Conservation (phyloP, 345 rosid genomes). For the Nephelium lappaceum region DNA sequence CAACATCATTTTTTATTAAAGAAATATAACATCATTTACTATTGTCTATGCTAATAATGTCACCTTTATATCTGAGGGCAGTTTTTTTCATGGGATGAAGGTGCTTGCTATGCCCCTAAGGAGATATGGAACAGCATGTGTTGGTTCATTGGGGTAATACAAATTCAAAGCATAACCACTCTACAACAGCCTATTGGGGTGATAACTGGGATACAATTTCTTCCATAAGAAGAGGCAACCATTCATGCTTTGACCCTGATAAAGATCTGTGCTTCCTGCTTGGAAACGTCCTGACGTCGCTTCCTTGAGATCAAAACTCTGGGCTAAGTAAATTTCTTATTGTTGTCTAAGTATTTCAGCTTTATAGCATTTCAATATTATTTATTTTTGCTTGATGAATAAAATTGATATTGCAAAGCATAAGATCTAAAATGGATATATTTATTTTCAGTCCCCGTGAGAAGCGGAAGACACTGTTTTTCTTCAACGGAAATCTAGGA, state of each 20-base stretch:
- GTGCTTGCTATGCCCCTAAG: conserved; percentile 99
- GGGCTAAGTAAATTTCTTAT: conserved; percentile 56
- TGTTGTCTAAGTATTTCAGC: conserved; percentile 1
- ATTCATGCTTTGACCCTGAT: conserved; percentile 93
- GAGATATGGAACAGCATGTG: conserved; percentile 99
- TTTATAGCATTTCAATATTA: not conserved
- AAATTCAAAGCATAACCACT: conserved; percentile 85
- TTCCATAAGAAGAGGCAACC: conserved; percentile 74
- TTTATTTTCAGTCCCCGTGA: conserved; percentile 66
- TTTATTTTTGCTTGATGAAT: conserved; percentile 2
- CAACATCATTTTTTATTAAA: not conserved
- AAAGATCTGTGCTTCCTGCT: conserved; percentile 98
- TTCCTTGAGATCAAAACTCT: conserved; percentile 58
- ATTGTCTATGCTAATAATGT: conserved; percentile 34
- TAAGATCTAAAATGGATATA: conserved; percentile 6
- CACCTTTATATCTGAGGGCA: conserved; percentile 52
- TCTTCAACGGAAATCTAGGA: conserved; percentile 97
- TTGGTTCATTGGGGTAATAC: conserved; percentile 99
- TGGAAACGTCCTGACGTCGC: conserved; percentile 84
- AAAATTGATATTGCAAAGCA: not conserved
- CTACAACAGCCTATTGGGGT: conserved; percentile 92
- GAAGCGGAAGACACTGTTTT: conserved; percentile 77
- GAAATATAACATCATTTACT: not conserved
- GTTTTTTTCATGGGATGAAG: conserved; percentile 99
- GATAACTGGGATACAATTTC: conserved; percentile 87